Base-by-base conservation (phyloP, 305 asterid genomes). In the Solanum hybrid region DNA sequence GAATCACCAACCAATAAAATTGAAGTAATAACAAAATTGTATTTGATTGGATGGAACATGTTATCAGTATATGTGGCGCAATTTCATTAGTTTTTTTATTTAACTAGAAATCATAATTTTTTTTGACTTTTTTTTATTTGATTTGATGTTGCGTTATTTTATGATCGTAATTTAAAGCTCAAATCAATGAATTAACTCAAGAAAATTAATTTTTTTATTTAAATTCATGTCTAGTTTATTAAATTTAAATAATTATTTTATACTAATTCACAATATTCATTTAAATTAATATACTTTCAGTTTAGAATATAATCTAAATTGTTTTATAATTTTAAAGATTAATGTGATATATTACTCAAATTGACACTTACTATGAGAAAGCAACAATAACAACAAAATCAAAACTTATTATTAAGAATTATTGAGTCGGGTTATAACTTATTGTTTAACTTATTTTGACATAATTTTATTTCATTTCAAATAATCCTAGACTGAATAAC, bases 61-160 rank as follows among this genome's bases (percentile, higher is more conserved):
- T 13, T 2, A 29, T 3, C 8, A 29, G 0, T 76, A 76, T 1
- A 31, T 3, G 3, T 31, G 26, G 3, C 26, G 0, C 10, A 34
- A 8, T 17, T 33, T 33, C 0, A 17, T 78, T 8, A n/a, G 1
- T 0, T 7, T 17, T 51, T 33, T 33, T 2, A 20, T 33, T 77
- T 57, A 20, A 57, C 24, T 20, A 57, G 70, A 57, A 7, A 20
- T 57, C 10, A 7, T 57, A 51, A 51, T 0, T 2, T 5, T 14
- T 4, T 13, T 13, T 57, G 0, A 57, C 70, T 17, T 17, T 33
- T 15, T 33, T 17, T 32, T 4, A 77, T 77, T 77, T 17, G 14
- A 32, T 1, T 33, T 32, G 4, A 10, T 3, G 2, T 77, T n/a
- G 3, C 7, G 4, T 77, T 15, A 32, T 33, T 78, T 78, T 32